These are phyloP conservation scores for Ceratobasidium sp. DNA, from an alignment of 1,284 basidiomycete species.

Conservation along the genomic window DNA sequence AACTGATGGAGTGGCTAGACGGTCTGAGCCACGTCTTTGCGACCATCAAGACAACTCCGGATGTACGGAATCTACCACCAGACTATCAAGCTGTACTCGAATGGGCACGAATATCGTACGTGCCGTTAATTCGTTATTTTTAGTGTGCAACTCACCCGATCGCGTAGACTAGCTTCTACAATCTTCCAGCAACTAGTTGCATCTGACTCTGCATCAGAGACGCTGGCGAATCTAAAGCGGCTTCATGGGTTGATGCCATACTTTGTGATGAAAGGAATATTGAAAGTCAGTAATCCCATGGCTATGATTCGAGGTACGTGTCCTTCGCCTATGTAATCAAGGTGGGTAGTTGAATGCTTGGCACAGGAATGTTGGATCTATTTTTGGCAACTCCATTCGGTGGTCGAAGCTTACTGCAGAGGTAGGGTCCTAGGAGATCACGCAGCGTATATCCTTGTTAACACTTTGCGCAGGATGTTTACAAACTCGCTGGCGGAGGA, in stretches of 20 bases:
- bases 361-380: slow-evolving; percentile 80
- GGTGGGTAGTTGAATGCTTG: background rate
- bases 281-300: slow-evolving; percentile 95
- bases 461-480: slow-evolving; percentile 78
- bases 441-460: slow-evolving; percentile 29
- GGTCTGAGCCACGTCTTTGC: slow-evolving; percentile 89
- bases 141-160: slow-evolving; percentile 1
- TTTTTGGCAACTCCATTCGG: slow-evolving; percentile 99
- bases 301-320: slow-evolving; percentile 85
- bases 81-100: slow-evolving; percentile 92
- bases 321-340: background rate
- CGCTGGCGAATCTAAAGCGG: slow-evolving; percentile 87
- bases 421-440: slow-evolving; percentile 59
- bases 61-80: slow-evolving; percentile 80
- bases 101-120: slow-evolving; percentile 96
- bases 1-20: slow-evolving; percentile 61
- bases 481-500: slow-evolving; percentile 92
- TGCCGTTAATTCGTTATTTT: slow-evolving; percentile 48
- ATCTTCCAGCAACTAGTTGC: slow-evolving; percentile 96
- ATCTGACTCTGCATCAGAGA: slow-evolving; percentile 91
- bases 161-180: slow-evolving; percentile 85
- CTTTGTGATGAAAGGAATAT: slow-evolving; percentile 91
- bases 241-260: slow-evolving; percentile 98
- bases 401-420: slow-evolving; percentile 87
- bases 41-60: slow-evolving; percentile 84